Evolutionary conservation across 331 rosid species (phyloP), one percentile per base, ranked within the genome.

Genomic region (Stylosanthes scabra): DNA sequence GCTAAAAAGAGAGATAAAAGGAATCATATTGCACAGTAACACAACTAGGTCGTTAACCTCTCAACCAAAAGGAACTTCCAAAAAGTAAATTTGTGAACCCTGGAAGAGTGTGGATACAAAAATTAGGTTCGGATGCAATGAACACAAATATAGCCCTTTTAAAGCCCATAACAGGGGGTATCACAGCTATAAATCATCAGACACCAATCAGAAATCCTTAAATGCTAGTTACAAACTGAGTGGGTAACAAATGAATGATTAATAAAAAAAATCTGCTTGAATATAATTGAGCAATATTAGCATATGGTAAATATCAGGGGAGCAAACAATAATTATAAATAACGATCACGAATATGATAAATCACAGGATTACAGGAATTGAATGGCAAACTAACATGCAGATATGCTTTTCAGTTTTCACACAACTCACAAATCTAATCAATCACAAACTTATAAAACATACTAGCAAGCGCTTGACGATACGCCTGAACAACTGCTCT

Each of bases 391-490:
- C 46, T 12, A 39, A 34, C 68, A 61, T 7, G 39, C 60, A 59
- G 3, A 11, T 47, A 50, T 29, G n/a, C 28, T 20, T 20, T 37
- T 14, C 6, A 9, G 16, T 20, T 20, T 37, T 14, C 6, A 9
- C 40, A 45, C 45, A 71, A 46, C 67, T 71, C 59, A n/a, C 49
- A 71, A 11, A 76, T 42, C 63, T 15, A 46, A 46, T 46, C 51
- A 10, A 46, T 34, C 27, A 31, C 3, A 10, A 50, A 42, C 54
- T 51, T 12, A 47, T 29, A 69, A 80, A 29, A 63, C 91, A 80
- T 84, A 89, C 97, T 87, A 2, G 81, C 1, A 61, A 91, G 83
- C 0, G 96, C 97, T 77, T 91, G 91, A 70, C 87, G 97, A 70
- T 89, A 91, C 37, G 96, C 97, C 72, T 84, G 90, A 64, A 81